Conservation (phyloP, 805 yeast genomes). For the Candida pseudofarinosa region DNA sequence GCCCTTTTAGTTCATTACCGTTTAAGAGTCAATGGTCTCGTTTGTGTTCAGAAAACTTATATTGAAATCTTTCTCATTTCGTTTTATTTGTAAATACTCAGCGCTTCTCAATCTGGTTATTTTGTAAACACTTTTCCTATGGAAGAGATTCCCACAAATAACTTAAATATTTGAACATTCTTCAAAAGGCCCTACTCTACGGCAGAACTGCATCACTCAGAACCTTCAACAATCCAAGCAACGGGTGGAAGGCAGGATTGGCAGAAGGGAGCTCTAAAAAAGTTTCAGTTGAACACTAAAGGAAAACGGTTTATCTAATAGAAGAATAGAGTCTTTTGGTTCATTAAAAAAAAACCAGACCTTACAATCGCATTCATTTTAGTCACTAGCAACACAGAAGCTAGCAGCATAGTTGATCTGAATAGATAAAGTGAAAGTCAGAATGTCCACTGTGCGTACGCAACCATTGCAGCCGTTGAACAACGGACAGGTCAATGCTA, state of each 20-base stretch:
- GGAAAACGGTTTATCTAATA: too few relatives aligned
- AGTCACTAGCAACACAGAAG: too few relatives aligned
- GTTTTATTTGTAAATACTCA: constrained; percentile 10
- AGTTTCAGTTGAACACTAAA: background rate
- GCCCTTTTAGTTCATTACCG: background rate
- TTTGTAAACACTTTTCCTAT: constrained; percentile 3
- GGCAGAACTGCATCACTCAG: background rate
- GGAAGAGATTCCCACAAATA: constrained; percentile 3
- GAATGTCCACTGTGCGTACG: constrained; percentile 29
- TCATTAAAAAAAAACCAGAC: too few relatives aligned
- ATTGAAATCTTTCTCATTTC: constrained; percentile 7
- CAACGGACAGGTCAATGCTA: constrained; percentile 47
- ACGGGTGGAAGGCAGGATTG: background rate
- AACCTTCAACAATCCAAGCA: background rate
- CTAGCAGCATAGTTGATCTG: too few relatives aligned
- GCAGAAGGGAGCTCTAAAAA: background rate
- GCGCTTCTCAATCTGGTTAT: constrained; percentile 2
- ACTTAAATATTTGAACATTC: constrained; percentile 2
- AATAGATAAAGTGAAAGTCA: too few relatives aligned
- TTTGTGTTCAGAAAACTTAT: background rate
- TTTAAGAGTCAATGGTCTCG: background rate
- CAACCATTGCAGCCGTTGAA: constrained; percentile 55
- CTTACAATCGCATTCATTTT: too few relatives aligned
- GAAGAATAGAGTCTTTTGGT: too few relatives aligned
- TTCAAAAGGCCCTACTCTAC: background rate